A percentile compares a stretch with the other conserved stretches of the same genome.
phyloP scores from a whole-genome alignment of 75 land plant genomes.

The Sequoiadendron giganteum region DNA sequence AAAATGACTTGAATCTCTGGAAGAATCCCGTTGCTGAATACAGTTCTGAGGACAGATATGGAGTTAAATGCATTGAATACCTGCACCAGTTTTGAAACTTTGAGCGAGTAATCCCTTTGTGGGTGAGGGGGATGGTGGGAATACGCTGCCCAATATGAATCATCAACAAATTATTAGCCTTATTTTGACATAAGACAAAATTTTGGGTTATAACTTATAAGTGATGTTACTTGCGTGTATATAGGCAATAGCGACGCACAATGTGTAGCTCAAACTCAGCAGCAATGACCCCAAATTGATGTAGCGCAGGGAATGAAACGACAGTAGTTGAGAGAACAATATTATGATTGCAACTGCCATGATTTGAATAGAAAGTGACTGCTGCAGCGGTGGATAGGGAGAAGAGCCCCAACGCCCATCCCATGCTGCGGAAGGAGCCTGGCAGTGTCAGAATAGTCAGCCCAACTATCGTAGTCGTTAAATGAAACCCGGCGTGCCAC shows the following conservation, averaged over 20 bases:
- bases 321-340: constrained; percentile 72
- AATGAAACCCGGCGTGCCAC: constrained; percentile 17
- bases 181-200: neutral
- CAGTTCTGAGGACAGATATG: no score
- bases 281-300: constrained; percentile 30
- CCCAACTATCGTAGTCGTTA: constrained; percentile 83
- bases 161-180: neutral
- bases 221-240: constrained; percentile 56
- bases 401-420: constrained; percentile 13
- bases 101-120: constrained; percentile 44
- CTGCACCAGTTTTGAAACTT: no score
- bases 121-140: constrained; percentile 57
- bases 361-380: constrained; percentile 68
- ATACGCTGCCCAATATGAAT: constrained; percentile 34
- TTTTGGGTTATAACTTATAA: neutral
- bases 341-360: constrained; percentile 63
- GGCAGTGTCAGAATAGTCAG: constrained; percentile 84
- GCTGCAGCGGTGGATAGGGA: constrained; percentile 45
- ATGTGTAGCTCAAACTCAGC: no score
- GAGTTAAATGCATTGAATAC: no score
- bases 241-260: constrained; percentile 61
- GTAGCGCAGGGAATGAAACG: constrained; percentile 87
- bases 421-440: constrained; percentile 57
- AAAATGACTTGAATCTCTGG: no score
- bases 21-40: no score